Percentiles rank a stretch among this genome's conserved stretches.
phyloP scores from a whole-genome alignment of 768 basidiomycete species.

The Trametes maxima region DNA sequence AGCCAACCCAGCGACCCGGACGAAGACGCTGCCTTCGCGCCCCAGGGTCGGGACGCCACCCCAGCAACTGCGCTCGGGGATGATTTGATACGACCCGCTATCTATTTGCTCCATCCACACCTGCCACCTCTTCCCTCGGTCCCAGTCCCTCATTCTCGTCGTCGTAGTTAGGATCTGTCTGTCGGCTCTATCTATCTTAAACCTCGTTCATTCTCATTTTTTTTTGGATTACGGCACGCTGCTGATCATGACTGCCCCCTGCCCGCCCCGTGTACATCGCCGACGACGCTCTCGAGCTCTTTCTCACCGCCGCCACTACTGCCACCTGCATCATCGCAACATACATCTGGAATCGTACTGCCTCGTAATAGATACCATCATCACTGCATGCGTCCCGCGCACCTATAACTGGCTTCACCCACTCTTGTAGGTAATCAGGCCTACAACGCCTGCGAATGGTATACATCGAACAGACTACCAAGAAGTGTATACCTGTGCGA shows the following conservation, averaged over 20 bases:
- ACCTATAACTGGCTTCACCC: not conserved
- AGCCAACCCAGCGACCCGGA: slow-evolving; percentile 14
- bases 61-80: slow-evolving; percentile 24
- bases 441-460: too few species aligned
- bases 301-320: not conserved
- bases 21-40: slow-evolving; percentile 15
- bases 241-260: not conserved
- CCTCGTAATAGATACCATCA: slow-evolving; percentile 14
- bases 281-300: not conserved
- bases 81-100: slow-evolving; percentile 15
- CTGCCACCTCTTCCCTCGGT: not conserved
- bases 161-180: slow-evolving; percentile 1
- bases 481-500: too few species aligned
- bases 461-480: too few species aligned
- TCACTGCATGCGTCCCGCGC: not conserved
- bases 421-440: not conserved
- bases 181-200: slow-evolving; percentile 19
- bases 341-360: slow-evolving; percentile 6
- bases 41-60: slow-evolving; percentile 11
- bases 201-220: slow-evolving; percentile 17
- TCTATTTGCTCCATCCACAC: slow-evolving; percentile 9
- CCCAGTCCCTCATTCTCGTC: not conserved
- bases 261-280: slow-evolving; percentile 11
- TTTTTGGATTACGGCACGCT: not conserved
- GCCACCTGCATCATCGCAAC: not conserved